Base-by-base conservation (phyloP, 768 basidiomycete genomes). In the Mycena capillaripes region DNA sequence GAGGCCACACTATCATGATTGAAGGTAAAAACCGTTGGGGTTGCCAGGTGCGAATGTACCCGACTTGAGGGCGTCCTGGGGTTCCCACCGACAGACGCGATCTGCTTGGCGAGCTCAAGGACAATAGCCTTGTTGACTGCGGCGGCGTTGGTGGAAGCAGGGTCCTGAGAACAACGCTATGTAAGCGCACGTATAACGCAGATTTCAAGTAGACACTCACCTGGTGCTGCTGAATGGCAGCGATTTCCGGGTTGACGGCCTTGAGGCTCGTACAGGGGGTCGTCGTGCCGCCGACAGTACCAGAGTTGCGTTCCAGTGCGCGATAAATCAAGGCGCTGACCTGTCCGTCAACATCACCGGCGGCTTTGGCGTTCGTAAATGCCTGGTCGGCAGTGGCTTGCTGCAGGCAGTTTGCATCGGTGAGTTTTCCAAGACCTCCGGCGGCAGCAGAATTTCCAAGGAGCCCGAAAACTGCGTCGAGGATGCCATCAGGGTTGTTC, bases 351-450 rank as follows among this genome's bases (percentile, higher is more conserved):
- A 91, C 81, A 76, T 92, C 87, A 17, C 86, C 86, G 3, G 85
- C 86, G 14, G 89, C 88, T 79, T 93, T 93, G 50, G 91, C 91
- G 78, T 93, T 93, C 42, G 91, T 91, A 83, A 93, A 93, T 0
- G 92, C 92, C 77, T 89, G 90, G 76, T 92, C 90, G 53, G 90
- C 90, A 8, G 86, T 88, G 0, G 88, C 89, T 82, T 91, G 89
- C 76, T 92, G 91, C 23, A 93, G 84, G 78, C 91, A 92, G 64
- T 86, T 88, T 11, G 87, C 78, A 75, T 92, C 87, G 29, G 86
- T 84, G 75, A 92, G 86, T 53, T 86, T 84, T 7, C 91, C 91
- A 48, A 83, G 82, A 58, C 91, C 91, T 0, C 67, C 77, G 2
- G 86, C 78, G 4, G 90, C 92, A n/a, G 91, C 91, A n/a, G 89